Conservation (phyloP, 176 grass and related monocot genomes). For the Aegilops sharonensis region DNA sequence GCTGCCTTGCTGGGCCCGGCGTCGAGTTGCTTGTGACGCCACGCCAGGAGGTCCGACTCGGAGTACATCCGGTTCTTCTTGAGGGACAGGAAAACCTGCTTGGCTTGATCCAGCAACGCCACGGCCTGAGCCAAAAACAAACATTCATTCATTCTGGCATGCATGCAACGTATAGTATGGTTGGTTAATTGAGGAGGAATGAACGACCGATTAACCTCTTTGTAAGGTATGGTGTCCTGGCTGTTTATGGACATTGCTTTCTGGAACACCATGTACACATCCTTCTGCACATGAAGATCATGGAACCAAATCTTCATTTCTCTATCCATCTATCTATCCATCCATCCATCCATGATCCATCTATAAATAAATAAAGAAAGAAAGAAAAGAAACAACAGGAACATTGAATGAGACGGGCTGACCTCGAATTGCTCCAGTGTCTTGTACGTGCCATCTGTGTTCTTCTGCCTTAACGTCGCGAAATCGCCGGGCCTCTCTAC, state of each 20-base stretch:
- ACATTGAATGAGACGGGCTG: no score
- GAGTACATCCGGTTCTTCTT: constrained; percentile 54
- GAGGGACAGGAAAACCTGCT: constrained; percentile 56
- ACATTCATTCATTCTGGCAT: background rate
- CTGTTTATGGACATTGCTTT: constrained; percentile 63
- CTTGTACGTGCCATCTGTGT: constrained; percentile 65
- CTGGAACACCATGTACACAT: constrained; percentile 64
- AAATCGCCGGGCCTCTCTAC: constrained; percentile 62
- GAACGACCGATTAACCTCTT: constrained; percentile 29
- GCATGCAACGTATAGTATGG: background rate
- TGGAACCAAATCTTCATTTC: background rate
- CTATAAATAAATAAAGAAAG: no score
- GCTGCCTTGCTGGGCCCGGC: background rate
- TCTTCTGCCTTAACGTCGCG: constrained; percentile 68
- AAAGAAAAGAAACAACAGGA: background rate
- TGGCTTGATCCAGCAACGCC: constrained; percentile 48
- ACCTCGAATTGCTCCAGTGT: constrained; percentile 73
- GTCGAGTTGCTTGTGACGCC: constrained; percentile 39
- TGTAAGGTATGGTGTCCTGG: constrained; percentile 49
- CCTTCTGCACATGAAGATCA: constrained; percentile 36
- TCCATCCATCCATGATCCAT: no score
- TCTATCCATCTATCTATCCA: background rate
- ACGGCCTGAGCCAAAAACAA: constrained; percentile 38
- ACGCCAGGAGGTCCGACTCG: constrained; percentile 38
- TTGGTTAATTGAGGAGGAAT: background rate